A percentile compares a stretch with the other conserved stretches of the same genome.
Evolutionary conservation across 2,329 filamentous ascomycete genomes (phyloP).

Genomic region (Aureobasidium vineae): DNA sequence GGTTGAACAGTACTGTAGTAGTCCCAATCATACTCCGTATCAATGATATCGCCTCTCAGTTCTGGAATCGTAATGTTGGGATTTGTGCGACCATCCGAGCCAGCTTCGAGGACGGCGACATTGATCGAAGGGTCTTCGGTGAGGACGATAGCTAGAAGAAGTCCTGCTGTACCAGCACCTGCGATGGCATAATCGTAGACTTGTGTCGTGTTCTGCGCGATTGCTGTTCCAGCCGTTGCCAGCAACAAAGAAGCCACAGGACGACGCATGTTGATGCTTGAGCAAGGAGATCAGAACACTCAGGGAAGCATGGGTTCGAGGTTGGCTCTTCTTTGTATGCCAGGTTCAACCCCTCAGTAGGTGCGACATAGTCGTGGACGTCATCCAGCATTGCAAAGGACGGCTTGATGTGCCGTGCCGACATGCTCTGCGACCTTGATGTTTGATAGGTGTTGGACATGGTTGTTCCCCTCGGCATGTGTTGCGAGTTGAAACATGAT

Average conservation of each 20-base stretch:
- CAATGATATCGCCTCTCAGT: slow-evolving; percentile 28
- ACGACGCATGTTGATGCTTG: background rate
- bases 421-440: background rate
- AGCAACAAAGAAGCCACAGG: background rate
- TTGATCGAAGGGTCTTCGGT: slow-evolving; percentile 29
- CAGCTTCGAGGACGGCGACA: slow-evolving; percentile 34
- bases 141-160: slow-evolving; percentile 30
- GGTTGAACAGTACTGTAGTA: slow-evolving; percentile 32
- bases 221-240: background rate
- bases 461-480: background rate
- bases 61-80: slow-evolving; percentile 26
- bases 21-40: slow-evolving; percentile 33
- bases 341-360: background rate
- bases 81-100: slow-evolving; percentile 22
- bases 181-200: slow-evolving; percentile 33
- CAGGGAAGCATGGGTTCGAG: background rate
- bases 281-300: background rate
- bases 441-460: background rate
- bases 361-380: background rate
- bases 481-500: background rate
- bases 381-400: background rate
- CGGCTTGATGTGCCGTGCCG: background rate
- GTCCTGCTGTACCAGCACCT: slow-evolving; percentile 32
- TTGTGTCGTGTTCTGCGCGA: slow-evolving; percentile 13
- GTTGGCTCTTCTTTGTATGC: background rate